Base-by-base conservation (phyloP, 495 filamentous ascomycete genomes). In the Penicillium robsamsonii region DNA sequence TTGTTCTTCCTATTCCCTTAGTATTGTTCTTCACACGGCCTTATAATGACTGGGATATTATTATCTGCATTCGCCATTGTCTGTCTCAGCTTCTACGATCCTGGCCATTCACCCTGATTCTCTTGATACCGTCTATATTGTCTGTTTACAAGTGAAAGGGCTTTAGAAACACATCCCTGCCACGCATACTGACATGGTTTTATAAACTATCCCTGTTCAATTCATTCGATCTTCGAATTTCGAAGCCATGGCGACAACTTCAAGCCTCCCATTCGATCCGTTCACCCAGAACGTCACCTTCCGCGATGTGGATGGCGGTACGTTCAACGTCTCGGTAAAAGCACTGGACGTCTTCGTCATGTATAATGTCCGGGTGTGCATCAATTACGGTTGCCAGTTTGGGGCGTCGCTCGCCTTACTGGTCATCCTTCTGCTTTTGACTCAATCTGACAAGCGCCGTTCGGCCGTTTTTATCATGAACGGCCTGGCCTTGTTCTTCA, bases 301-400 rank as follows among this genome's bases (percentile, higher is more conserved):
- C 43, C 70, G 74, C 50, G 54, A 61, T 18, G 62, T 68, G 1
- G 73, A 86, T 69, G 84, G 83, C n/a, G 75, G 69, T 4, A 65
- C 69, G 0, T 70, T 89, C 65, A 68, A 74, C 7, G 64, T 88
- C 33, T 53, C 74, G 48, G 62, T 89, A 24, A 45, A 57, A 11
- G 68, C 74, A 4, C 49, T 92, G 25, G 71, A 84, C 56, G 43
- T 53, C 8, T 73, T 80, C 52, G 68, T 79, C 59, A 58, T 62
- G 53, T 81, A 84, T 66, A 75, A 76, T 59, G 63, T 83, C 45
- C 74, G 78, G 17, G 70, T 79, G 42, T 75, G 77, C 68, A 85
- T 91, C 82, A 87, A 85, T 68, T 91, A 85, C 63, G 85, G 81
- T 43, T 66, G 75, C 29, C 89, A 95, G 66, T 76, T 92, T 50